A percentile compares a stretch with the other conserved stretches of the same genome.
Evolutionary conservation across 805 yeast species (phyloP).

Genomic region (Priceomyces castillae): DNA sequence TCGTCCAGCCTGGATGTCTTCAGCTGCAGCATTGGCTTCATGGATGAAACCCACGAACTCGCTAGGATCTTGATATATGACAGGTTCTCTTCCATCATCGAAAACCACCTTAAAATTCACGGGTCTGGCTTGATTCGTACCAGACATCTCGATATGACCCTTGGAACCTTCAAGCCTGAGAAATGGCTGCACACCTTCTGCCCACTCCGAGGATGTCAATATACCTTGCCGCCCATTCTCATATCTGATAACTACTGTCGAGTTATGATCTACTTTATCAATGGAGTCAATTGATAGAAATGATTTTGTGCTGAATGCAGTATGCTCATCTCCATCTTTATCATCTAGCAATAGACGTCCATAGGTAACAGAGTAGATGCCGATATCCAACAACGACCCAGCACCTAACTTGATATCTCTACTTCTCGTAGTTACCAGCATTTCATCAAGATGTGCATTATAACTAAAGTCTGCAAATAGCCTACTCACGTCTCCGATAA

Average conservation of each 20-base stretch:
- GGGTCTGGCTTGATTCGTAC: slow-evolving; percentile 34
- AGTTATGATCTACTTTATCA: slow-evolving; percentile 43
- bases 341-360: slow-evolving; percentile 39
- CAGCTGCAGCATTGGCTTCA: slow-evolving; percentile 56
- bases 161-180: slow-evolving; percentile 35
- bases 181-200: slow-evolving; percentile 26
- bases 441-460: slow-evolving; percentile 29
- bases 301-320: slow-evolving; percentile 27
- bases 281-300: slow-evolving; percentile 30
- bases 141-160: slow-evolving; percentile 29
- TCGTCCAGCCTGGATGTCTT: slow-evolving; percentile 40
- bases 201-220: slow-evolving; percentile 28
- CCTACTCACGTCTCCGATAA: slow-evolving; percentile 47
- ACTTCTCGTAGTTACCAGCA: slow-evolving; percentile 34
- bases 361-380: slow-evolving; percentile 51
- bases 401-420: slow-evolving; percentile 50
- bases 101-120: slow-evolving; percentile 30
- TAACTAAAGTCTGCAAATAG: slow-evolving; percentile 43
- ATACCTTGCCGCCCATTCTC: slow-evolving; percentile 42
- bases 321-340: slow-evolving; percentile 26
- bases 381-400: slow-evolving; percentile 56
- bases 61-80: slow-evolving; percentile 31
- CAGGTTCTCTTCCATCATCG: slow-evolving; percentile 21
- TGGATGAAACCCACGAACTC: slow-evolving; percentile 50
- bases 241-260: slow-evolving; percentile 37